Evolutionary conservation across 106 monocot genomes (phyloP), one percentile per base, ranked within the genome.

Genomic region (Chionographis japonica): DNA sequence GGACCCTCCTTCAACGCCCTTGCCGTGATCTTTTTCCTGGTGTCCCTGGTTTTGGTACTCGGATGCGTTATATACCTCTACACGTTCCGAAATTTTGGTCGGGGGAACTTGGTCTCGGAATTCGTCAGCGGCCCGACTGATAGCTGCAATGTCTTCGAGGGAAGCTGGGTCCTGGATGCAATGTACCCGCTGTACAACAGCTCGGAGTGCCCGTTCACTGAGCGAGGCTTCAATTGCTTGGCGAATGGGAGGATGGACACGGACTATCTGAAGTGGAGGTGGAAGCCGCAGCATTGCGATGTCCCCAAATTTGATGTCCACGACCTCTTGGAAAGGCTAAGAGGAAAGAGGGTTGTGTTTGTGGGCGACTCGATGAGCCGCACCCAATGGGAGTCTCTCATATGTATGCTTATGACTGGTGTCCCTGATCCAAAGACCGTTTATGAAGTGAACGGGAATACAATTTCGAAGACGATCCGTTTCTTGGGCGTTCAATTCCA

Each of bases 311-410:
- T 92, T 63, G 63, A 87, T 72, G 92, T 62, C 1, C 40, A 14
- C 1, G 63, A 71, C 54, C 53, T 83, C 5, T 60, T 90, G 65
- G 79, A 87, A 60, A 81, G 74, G 49, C 79, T 98, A 14, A 75
- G 89, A 51, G 87, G 87, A 12, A 98, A 93, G 60, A 55, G 92
- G 50, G 77, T 98, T 8, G 89, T 93, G 10, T 98, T 98, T 63
- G 89, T 98, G 15, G 92, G 92, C 2, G 97, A 98, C 66, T 98
- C 97, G 13, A 98, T 98, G 97, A 93, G 97, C 51, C 77, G 97
- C 38, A 98, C 97, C 11, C 97, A 98, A 67, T 98, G 97, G 97
- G 92, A 98, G 68, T 98, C 97, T 12, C 62, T 97, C 46, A 92
- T 97, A 18, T 92, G 97, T 62, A 80, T 97, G 85, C 87, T 97